These are phyloP conservation scores for Xylariomycetidae sp. DNA, from an alignment of 2,329 filamentous ascomycete genomes.

Conservation along the genomic window DNA sequence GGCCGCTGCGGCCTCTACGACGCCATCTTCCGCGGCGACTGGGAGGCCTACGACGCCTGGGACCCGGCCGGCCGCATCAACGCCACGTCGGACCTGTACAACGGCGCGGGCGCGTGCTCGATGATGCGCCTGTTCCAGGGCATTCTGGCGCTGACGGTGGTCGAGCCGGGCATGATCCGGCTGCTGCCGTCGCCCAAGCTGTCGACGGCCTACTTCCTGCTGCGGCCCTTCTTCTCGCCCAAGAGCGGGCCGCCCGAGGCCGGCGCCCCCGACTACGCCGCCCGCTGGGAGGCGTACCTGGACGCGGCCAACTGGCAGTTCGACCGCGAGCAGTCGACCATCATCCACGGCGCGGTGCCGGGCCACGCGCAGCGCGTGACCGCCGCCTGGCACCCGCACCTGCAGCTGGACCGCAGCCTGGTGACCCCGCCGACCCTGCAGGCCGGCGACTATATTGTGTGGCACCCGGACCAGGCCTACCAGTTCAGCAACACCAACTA, in stretches of 20 bases:
- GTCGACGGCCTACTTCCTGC: slow-evolving; percentile 40
- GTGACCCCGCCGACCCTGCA: slow-evolving; percentile 49
- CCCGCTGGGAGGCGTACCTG: slow-evolving; percentile 43
- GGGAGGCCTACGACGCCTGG: slow-evolving; percentile 53
- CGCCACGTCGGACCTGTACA: slow-evolving; percentile 51
- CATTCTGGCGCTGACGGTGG: slow-evolving; percentile 46
- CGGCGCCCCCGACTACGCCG: slow-evolving; percentile 17
- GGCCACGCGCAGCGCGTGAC: slow-evolving; percentile 53
- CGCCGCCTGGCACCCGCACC: slow-evolving; percentile 52
- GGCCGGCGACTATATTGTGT: slow-evolving; percentile 52
- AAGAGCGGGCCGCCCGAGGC: slow-evolving; percentile 34
- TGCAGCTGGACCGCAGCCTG: slow-evolving; percentile 46
- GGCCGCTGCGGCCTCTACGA: slow-evolving; percentile 51
- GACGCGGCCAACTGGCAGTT: slow-evolving; percentile 34
- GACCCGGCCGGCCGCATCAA: slow-evolving; percentile 46
- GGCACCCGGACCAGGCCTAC: slow-evolving; percentile 53
- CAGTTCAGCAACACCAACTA: slow-evolving; percentile 39
- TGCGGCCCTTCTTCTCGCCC: slow-evolving; percentile 47
- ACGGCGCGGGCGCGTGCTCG: slow-evolving; percentile 50
- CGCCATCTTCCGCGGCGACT: slow-evolving; percentile 45
- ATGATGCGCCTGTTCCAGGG: slow-evolving; percentile 57
- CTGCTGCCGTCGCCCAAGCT: slow-evolving; percentile 43
- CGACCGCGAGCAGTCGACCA: slow-evolving; percentile 44
- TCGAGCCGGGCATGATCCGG: slow-evolving; percentile 41
- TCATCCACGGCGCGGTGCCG: slow-evolving; percentile 53